A percentile compares a stretch with the other conserved stretches of the same genome.
Evolutionary conservation across 768 basidiomycete species (phyloP).

Genomic region (Lactifluus subvellereus): DNA sequence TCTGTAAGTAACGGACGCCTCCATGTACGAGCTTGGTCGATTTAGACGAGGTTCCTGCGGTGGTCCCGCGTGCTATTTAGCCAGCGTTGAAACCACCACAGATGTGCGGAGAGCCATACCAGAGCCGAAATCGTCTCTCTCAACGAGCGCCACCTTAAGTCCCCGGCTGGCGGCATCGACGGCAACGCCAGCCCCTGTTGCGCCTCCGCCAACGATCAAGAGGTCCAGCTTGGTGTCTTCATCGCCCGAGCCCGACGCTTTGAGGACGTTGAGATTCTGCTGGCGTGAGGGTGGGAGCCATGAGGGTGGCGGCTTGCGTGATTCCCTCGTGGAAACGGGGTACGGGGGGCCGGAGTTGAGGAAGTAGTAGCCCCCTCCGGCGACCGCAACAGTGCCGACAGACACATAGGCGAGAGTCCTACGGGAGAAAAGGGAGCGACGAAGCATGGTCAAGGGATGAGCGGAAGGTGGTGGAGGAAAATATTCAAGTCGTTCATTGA

Average conservation of each 20-base stretch:
- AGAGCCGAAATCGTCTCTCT: slow-evolving; percentile 85
- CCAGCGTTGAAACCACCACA: neutral
- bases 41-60: slow-evolving; percentile 86
- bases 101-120: slow-evolving; percentile 41
- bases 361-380: slow-evolving; percentile 62
- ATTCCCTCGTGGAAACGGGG: slow-evolving; percentile 55
- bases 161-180: slow-evolving; percentile 92
- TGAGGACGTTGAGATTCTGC: slow-evolving; percentile 59
- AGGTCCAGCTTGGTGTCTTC: slow-evolving; percentile 65
- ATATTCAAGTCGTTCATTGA: neutral
- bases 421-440: slow-evolving; percentile 43
- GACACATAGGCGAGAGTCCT: slow-evolving; percentile 48
- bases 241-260: slow-evolving; percentile 33
- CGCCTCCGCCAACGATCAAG: slow-evolving; percentile 87
- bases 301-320: slow-evolving; percentile 66
- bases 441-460: slow-evolving; percentile 23
- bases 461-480: neutral
- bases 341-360: slow-evolving; percentile 70
- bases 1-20: slow-evolving; percentile 95
- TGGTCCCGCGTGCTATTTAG: neutral
- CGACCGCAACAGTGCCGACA: slow-evolving; percentile 46
- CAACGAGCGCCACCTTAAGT: slow-evolving; percentile 87
- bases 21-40: slow-evolving; percentile 98
- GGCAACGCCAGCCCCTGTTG: slow-evolving; percentile 94
- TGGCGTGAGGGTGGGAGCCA: slow-evolving; percentile 71